These are phyloP conservation scores for Calonectria pseudoreteaudii DNA, from an alignment of 2,329 filamentous ascomycete species.

Conservation along the genomic window DNA sequence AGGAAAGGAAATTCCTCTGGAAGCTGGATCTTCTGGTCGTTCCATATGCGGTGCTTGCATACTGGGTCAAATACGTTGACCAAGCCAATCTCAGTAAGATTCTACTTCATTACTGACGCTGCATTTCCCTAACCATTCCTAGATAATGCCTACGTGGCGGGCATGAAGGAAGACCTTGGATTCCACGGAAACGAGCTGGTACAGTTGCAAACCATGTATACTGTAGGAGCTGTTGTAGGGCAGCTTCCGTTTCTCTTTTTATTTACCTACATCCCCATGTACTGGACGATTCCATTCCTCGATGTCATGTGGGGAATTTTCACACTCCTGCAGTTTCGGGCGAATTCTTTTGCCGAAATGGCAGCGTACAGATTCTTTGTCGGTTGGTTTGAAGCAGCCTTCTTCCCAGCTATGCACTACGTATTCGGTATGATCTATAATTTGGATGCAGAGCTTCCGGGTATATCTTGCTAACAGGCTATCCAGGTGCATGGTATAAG, in stretches of 20 bases:
- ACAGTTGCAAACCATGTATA: constrained; percentile 63
- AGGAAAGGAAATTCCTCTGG: constrained; percentile 18
- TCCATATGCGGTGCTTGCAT: constrained; percentile 18
- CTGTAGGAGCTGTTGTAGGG: constrained; percentile 58
- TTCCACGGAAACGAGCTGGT: constrained; percentile 66
- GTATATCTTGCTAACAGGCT: constrained; percentile 36
- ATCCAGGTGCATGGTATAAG: constrained; percentile 55
- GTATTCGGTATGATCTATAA: constrained; percentile 8
- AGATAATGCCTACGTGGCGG: constrained; percentile 67
- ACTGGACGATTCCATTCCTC: constrained; percentile 62
- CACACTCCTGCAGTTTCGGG: constrained; percentile 65
- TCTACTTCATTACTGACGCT: too few relatives aligned
- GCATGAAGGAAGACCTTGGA: constrained; percentile 62
- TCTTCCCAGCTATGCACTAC: constrained; percentile 29
- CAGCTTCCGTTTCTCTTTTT: constrained; percentile 64
- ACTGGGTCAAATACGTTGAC: constrained; percentile 24
- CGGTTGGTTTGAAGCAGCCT: constrained; percentile 59
- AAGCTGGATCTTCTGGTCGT: constrained; percentile 22
- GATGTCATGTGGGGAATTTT: constrained; percentile 67
- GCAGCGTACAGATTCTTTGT: constrained; percentile 66
- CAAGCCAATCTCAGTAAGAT: constrained; percentile 19
- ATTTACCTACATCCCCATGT: constrained; percentile 59
- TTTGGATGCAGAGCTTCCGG: rapidly evolving
- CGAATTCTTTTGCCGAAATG: constrained; percentile 59
- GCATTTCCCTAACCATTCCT: neutral